Base-by-base conservation (phyloP, 176 grass and related monocot species). In the Eragrostis nindensis region DNA sequence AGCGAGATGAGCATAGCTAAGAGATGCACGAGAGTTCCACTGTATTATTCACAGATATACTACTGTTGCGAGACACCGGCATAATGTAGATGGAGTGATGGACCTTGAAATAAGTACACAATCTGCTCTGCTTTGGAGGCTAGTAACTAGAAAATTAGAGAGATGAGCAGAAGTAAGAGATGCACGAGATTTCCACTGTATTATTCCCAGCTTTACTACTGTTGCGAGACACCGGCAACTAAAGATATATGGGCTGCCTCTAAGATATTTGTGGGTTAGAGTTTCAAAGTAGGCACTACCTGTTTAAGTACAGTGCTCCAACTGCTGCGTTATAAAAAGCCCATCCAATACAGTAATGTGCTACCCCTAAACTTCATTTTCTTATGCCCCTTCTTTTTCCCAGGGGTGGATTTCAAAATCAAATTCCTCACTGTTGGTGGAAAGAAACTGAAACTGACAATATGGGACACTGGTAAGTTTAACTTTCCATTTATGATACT, bases 321-420 rank as follows among this genome's bases (percentile, higher is more conserved):
- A 47, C 16, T 59, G 45, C 17, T 11, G 2, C 53, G 15, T 65
- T 39, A 61, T 11, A 61, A 24, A 24, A 32, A 24, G 1, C 3
- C 25, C 2, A 18, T 3, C 43, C 39, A 36, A 2, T 46, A 27
- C 39, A 10, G 7, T 57, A 59, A 17, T 60, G 47, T 32, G 39
- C 11, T 19, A 24, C 54, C 14, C 8, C 36, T 70, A 12, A 57
- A 66, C 36, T 39, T 75, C 18, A 8, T 68, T 70, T 70, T 45
- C 45, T 62, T 68, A 24, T 26, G 11, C 18, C n/a, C n/a, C n/a
- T n/a, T 45, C 14, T 46, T 40, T 36, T 87, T 81, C 14, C 39
- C 68, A 98, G 96, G 96, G 49, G 90, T 95, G 45, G 96, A 99
- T 88, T 95, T 99, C 82, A 93, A 99, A 86, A 99, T 95, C 77